These are phyloP conservation scores for Allomyces javanicus DNA, from an alignment of 192 early-diverging fungal genomes.

Conservation along the genomic window DNA sequence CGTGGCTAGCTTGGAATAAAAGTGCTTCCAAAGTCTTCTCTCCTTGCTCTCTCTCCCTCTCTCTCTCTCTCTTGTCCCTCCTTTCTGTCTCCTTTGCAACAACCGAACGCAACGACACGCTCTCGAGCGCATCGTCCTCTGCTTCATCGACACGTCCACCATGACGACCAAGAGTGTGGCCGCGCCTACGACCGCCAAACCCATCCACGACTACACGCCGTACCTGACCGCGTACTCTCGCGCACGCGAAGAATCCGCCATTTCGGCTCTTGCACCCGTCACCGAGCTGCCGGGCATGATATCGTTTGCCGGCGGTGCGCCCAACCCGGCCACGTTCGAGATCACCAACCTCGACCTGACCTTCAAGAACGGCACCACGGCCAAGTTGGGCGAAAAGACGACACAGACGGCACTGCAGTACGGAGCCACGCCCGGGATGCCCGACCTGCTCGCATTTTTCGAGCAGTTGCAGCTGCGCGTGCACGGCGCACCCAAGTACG, in stretches of 20 bases:
- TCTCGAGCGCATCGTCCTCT: too few relatives aligned
- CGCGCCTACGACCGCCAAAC: background rate
- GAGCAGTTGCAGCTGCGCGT: background rate
- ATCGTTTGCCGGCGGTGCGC: constrained; percentile 7
- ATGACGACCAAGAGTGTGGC: too few relatives aligned
- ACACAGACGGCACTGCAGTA: background rate
- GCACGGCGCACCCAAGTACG: background rate
- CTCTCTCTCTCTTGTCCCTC: too few relatives aligned
- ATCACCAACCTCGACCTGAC: background rate
- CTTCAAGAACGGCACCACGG: background rate
- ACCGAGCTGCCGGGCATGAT: constrained; percentile 8
- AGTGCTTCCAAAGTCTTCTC: too few relatives aligned
- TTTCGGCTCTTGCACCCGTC: constrained; percentile 6
- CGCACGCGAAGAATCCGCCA: constrained; percentile 8
- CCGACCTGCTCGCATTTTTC: background rate
- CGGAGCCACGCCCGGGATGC: background rate
- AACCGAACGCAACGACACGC: too few relatives aligned
- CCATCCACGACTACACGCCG: constrained; percentile 4
- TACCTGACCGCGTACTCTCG: constrained; percentile 1
- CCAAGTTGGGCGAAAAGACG: background rate
- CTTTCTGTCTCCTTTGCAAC: too few relatives aligned
- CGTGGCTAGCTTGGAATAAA: too few relatives aligned
- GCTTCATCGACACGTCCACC: too few relatives aligned
- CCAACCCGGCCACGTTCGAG: constrained; percentile 6
- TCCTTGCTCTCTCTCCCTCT: too few relatives aligned